These are phyloP conservation scores for Chiua virens DNA, from an alignment of 768 basidiomycete genomes.

Conservation along the genomic window DNA sequence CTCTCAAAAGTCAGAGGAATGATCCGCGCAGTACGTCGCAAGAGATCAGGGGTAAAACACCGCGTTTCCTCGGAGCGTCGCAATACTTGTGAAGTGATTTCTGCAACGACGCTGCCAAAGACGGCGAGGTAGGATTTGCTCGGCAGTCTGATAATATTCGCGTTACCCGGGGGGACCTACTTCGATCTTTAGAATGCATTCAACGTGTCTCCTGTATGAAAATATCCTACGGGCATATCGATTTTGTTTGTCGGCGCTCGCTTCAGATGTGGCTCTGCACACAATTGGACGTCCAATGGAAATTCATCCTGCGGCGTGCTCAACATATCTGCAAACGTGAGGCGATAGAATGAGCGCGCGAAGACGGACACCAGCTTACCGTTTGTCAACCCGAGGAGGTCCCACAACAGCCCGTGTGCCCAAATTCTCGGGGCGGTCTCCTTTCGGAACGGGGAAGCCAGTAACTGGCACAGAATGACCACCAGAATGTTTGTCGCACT, in stretches of 20 bases:
- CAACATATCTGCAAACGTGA: constrained; percentile 34
- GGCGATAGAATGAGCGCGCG: background rate
- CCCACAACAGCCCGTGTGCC: constrained; percentile 22
- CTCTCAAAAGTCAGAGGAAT: constrained; percentile 43
- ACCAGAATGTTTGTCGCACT: constrained; percentile 45
- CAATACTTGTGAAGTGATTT: constrained; percentile 43
- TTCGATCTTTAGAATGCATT: constrained; percentile 13
- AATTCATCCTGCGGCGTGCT: constrained; percentile 35
- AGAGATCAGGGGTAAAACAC: constrained; percentile 51
- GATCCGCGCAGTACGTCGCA: constrained; percentile 41
- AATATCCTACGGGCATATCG: constrained; percentile 33
- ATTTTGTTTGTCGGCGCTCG: constrained; percentile 31
- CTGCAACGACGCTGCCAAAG: constrained; percentile 47
- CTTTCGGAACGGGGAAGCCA: constrained; percentile 20
- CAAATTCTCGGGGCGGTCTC: constrained; percentile 20
- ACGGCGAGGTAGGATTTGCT: constrained; percentile 42
- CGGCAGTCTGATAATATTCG: constrained; percentile 38
- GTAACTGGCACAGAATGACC: constrained; percentile 42
- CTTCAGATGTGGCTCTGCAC: constrained; percentile 37
- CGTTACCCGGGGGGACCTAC: constrained; percentile 36
- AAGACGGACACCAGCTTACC: constrained; percentile 1
- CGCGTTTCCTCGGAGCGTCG: constrained; percentile 43
- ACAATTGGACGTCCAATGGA: constrained; percentile 41
- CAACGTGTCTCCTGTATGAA: background rate
- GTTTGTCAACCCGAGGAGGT: constrained; percentile 14